phyloP scores from a whole-genome alignment of 352 stramenopile species.

The Globisporangium heterothallicum region DNA sequence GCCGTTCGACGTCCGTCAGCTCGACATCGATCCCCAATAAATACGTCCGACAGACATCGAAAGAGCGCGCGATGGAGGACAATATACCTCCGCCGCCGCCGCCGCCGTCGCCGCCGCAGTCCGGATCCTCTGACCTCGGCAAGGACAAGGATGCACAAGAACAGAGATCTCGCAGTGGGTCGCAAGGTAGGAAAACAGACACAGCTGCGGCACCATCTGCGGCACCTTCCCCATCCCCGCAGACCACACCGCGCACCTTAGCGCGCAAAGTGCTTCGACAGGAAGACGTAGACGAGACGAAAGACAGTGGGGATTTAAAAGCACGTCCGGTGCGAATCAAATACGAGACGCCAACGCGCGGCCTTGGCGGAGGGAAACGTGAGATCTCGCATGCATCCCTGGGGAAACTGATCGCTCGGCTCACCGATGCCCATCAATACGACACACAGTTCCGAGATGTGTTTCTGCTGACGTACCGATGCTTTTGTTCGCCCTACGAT shows the following conservation, averaged over 20 bases:
- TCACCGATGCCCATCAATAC: slow-evolving; percentile 83
- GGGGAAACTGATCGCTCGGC: slow-evolving; percentile 72
- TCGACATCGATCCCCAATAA: slow-evolving; percentile 15
- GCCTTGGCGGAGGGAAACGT: slow-evolving; percentile 50
- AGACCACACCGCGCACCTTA: slow-evolving; percentile 14
- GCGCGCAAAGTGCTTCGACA: slow-evolving; percentile 17
- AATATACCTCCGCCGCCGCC: neutral
- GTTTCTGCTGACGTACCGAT: slow-evolving; percentile 78
- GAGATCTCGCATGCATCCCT: slow-evolving; percentile 86
- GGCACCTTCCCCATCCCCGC: neutral
- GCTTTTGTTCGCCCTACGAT: slow-evolving; percentile 79
- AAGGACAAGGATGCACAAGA: neutral
- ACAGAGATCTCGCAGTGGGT: slow-evolving; percentile 5
- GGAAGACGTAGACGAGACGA: slow-evolving; percentile 3
- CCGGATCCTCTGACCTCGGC: neutral
- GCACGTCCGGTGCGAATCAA: slow-evolving; percentile 59
- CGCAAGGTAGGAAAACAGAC: slow-evolving; percentile 2
- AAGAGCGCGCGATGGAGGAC: slow-evolving; percentile 1
- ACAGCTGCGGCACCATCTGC: neutral
- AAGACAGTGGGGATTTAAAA: slow-evolving; percentile 19
- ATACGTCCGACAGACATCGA: slow-evolving; percentile 11
- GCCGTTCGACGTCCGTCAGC: slow-evolving; percentile 13
- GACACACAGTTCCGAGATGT: slow-evolving; percentile 83
- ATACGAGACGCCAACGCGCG: slow-evolving; percentile 60
- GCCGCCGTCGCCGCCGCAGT: neutral